Percentiles rank a stretch among this genome's conserved stretches.
These are phyloP conservation scores for Tephrocybe sp. DNA, from an alignment of 768 basidiomycete species.

Conservation along the genomic window DNA sequence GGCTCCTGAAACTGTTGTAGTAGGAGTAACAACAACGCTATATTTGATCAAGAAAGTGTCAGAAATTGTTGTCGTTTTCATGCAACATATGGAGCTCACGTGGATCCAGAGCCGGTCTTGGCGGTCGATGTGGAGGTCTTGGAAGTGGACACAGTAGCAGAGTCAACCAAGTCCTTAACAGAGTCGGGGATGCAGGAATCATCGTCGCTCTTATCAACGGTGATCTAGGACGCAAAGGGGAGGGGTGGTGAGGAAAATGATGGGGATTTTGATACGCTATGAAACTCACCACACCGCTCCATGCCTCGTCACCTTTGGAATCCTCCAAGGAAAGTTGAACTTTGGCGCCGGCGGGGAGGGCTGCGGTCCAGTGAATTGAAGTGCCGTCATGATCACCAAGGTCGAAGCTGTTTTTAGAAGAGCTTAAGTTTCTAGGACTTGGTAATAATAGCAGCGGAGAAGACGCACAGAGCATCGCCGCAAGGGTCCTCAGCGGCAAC, in stretches of 20 bases:
- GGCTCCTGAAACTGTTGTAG: slow-evolving; percentile 13
- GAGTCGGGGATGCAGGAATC: slow-evolving; percentile 33
- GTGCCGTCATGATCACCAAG: slow-evolving; percentile 53
- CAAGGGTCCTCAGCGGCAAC: slow-evolving; percentile 55
- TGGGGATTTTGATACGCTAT: slow-evolving; percentile 9
- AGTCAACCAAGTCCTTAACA: slow-evolving; percentile 3
- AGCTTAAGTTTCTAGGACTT: slow-evolving; percentile 1
- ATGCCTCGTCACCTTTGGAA: slow-evolving; percentile 53
- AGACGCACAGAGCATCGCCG: slow-evolving; percentile 54
- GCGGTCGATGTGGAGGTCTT: slow-evolving; percentile 10
- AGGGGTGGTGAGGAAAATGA: slow-evolving; percentile 4
- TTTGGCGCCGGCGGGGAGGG: slow-evolving; percentile 44
- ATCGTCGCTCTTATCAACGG: slow-evolving; percentile 35
- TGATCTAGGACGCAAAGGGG: slow-evolving; percentile 31
- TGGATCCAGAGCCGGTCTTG: slow-evolving; percentile 15
- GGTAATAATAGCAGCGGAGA: not conserved
- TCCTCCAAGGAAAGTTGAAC: slow-evolving; percentile 57
- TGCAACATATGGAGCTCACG: slow-evolving; percentile 10
- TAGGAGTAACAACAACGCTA: slow-evolving; percentile 23
- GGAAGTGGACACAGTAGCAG: slow-evolving; percentile 17
- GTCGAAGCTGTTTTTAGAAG: slow-evolving; percentile 43
- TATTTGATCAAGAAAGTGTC: not conserved
- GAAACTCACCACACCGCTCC: slow-evolving; percentile 56
- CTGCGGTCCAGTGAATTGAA: slow-evolving; percentile 41
- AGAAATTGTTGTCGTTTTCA: not conserved